Base-by-base conservation (phyloP, 2,329 filamentous ascomycete genomes). In the Botryotinia narcissicola region DNA sequence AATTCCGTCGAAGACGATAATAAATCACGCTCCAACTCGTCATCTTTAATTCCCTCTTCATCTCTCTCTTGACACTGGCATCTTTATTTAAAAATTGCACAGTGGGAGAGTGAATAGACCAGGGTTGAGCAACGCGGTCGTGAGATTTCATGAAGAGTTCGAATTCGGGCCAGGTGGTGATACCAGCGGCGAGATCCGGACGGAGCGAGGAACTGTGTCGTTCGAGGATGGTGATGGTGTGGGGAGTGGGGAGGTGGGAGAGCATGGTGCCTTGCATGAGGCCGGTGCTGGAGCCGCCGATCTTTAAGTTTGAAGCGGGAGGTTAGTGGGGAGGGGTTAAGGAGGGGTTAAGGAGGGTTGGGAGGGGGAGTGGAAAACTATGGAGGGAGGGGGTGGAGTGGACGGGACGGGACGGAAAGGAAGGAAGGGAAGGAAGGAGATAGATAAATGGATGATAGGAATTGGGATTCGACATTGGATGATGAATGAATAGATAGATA, bases 11-110 rank as follows among this genome's bases (percentile, higher is more conserved):
- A 29, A 77, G 40, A 10, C 76, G 51, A 62, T 75, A 71, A 67
- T 79, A 78, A 29, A 77, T 54, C 5, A 76, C 54, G 66, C 76
- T 75, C 75, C 75, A 77, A 64, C 75, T 77, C 1, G 73, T 71
- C 63, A 73, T 70, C 48, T 68, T 51, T 48, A 72, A 40, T 3
- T 22, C 44, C 32, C 60, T 66, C 51, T 61, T 14, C 32, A 68
- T 40, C 63, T 25, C 37, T 12, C 42, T 20, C 64, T 74, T 78
- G 2, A 74, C 69, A n/a, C 48, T 71, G 5, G 73, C 75, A 48
- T 74, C 69, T 25, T 46, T 71, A 35, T 75, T 73, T 40, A 75
- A 35, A 68, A 72, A 76, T 59, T 75, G 70, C 3, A 74, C 57
- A 3, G 59, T 67, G 29, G 71, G 62, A 10, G 51, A 66, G 10